Base-by-base conservation (phyloP, 192 early-diverging fungal species). In the Entomortierella parvispora region DNA sequence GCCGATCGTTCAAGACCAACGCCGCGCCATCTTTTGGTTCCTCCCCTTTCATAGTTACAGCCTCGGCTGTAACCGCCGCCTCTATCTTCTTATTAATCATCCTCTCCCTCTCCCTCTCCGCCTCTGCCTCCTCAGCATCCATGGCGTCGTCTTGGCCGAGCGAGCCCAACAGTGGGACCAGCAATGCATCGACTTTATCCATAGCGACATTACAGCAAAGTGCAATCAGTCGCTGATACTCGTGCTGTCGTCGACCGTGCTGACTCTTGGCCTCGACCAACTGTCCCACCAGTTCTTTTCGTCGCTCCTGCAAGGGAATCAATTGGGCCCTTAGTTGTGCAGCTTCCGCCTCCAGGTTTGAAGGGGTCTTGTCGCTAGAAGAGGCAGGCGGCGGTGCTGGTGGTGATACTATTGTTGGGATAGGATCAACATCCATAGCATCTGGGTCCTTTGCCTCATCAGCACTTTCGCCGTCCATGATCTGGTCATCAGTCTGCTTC, bases 221-320 rank as follows among this genome's bases (percentile, higher is more conserved):
- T 8, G 88, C 83, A 69, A 93, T 90, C 55, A 93, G 72, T 8
- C 83, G 78, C 47, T 90, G 87, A 77, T 90, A 93, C 15, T 87
- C 80, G 20, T 88, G 69, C 47, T 86, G 84, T 32, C 80, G 81
- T 67, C 50, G 67, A 28, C 49, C 51, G 32, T 81, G 68, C 8
- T 72, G 43, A 17, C 62, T 54, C 28, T 65, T 55, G 28, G 75
- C 22, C 25, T 77, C 57, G 1, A 54, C 22, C 10, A 58, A 51
- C 31, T 81, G 23, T 17, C 58, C 68, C 6, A 69, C 68, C 7
- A 64, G 58, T 2, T 82, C 75, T 42, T 83, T 67, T 7, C 53
- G 68, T 25, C 42, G 60, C 26, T 57, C 29, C 42, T 77, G 74
- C 32, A 77, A 25, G 11, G 31, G 34, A 20, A 14, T 42, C 17